These are phyloP conservation scores for Trypanosoma mega DNA, from an alignment of 208 protist genomes.

Conservation along the genomic window DNA sequence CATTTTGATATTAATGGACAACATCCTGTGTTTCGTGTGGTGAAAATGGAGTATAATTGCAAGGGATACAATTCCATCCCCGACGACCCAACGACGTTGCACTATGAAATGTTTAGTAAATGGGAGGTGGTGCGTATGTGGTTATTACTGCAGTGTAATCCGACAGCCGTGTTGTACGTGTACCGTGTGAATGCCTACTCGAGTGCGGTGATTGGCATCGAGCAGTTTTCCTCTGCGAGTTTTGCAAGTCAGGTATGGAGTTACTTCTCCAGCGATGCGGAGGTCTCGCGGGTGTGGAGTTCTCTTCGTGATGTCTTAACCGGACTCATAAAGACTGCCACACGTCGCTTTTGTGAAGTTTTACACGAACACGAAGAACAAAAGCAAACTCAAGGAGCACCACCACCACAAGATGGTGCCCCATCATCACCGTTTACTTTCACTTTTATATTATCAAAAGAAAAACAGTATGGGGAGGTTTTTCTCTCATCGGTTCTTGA, in stretches of 20 bases:
- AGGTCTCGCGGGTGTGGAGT: conserved; percentile 27
- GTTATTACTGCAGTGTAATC: conserved; percentile 57
- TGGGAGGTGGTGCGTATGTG: conserved; percentile 51
- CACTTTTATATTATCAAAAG: conserved; percentile 22
- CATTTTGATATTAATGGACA: conserved; percentile 15
- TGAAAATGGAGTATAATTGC: conserved; percentile 79
- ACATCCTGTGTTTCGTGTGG: conserved; percentile 46
- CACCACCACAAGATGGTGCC: too few relatives aligned
- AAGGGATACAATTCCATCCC: conserved; percentile 26
- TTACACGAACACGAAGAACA: background rate
- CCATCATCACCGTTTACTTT: background rate
- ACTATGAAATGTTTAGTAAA: conserved; percentile 54
- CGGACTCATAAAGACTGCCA: background rate
- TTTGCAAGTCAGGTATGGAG: conserved; percentile 25
- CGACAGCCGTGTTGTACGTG: conserved; percentile 41
- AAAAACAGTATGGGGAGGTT: conserved; percentile 12
- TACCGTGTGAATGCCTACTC: conserved; percentile 61
- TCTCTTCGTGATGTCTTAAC: conserved; percentile 28
- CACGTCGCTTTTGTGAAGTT: conserved; percentile 4
- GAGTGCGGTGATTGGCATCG: conserved; percentile 33
- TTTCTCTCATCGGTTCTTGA: conserved; percentile 17
- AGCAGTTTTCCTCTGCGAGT: conserved; percentile 24
- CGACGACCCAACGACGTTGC: conserved; percentile 24
- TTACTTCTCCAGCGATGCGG: conserved; percentile 12
- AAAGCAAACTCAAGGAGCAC: background rate